phyloP scores from a whole-genome alignment of 306 rosid genomes.

The Rosa persica region DNA sequence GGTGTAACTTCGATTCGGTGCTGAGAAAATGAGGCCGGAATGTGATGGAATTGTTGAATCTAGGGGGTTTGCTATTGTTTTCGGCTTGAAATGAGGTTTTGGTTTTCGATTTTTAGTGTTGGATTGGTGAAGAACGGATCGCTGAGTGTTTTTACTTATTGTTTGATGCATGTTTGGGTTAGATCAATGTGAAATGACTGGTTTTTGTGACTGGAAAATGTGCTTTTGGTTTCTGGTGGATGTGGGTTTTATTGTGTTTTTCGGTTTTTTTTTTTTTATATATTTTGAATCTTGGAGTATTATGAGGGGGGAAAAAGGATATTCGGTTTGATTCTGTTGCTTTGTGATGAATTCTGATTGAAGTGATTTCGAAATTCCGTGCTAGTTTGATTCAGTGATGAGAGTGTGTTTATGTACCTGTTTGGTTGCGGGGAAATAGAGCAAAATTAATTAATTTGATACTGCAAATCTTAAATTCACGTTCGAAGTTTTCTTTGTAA shows the following conservation, averaged over 20 bases:
- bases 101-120: constrained; percentile 10
- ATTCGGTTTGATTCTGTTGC: constrained; percentile 12
- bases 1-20: constrained; percentile 18
- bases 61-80: constrained; percentile 13
- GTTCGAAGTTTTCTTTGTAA: neutral
- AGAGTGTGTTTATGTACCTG: neutral
- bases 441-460: constrained; percentile 8
- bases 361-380: neutral
- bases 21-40: constrained; percentile 1
- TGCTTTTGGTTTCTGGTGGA: constrained; percentile 27
- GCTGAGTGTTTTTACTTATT: constrained; percentile 16
- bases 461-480: neutral
- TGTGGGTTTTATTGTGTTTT: constrained; percentile 10
- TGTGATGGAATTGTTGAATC: constrained; percentile 26
- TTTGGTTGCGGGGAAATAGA: constrained; percentile 13
- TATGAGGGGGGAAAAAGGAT: neutral
- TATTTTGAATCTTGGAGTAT: constrained; percentile 3
- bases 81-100: neutral
- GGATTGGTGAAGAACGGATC: neutral
- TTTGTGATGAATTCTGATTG: constrained; percentile 1
- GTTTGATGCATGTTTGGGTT: constrained; percentile 34
- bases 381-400: constrained; percentile 16
- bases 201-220: constrained; percentile 23
- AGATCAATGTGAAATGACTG: constrained; percentile 37
- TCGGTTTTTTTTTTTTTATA: neutral